These are phyloP conservation scores for Cyclotella sp. DNA, from an alignment of 108 stramenopile genomes.

Conservation along the genomic window DNA sequence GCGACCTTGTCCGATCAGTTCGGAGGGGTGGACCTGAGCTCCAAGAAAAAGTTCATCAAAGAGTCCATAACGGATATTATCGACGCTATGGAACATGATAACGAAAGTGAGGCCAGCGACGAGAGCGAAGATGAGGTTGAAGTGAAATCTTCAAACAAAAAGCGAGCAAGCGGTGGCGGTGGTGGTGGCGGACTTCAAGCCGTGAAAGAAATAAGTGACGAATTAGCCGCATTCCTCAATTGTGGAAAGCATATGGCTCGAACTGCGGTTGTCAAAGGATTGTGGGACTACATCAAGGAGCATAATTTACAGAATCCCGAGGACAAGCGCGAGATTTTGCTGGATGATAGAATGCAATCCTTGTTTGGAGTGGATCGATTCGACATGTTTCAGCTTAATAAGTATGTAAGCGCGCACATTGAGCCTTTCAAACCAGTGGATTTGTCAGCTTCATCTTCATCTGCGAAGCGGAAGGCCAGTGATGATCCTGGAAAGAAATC, in stretches of 20 bases:
- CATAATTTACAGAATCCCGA: constrained; percentile 89
- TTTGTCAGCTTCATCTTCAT: constrained; percentile 42
- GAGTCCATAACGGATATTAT: constrained; percentile 65
- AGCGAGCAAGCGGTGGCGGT: constrained; percentile 25
- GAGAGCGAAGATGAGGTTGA: constrained; percentile 40
- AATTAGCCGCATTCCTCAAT: constrained; percentile 72
- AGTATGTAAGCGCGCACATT: constrained; percentile 69
- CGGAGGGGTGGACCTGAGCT: constrained; percentile 62
- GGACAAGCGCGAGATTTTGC: constrained; percentile 79
- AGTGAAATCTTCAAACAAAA: constrained; percentile 50
- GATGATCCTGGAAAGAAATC: constrained; percentile 11
- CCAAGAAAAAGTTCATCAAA: constrained; percentile 72
- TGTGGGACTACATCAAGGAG: constrained; percentile 89
- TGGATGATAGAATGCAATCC: constrained; percentile 60
- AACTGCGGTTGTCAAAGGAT: constrained; percentile 77
- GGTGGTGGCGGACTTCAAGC: constrained; percentile 66
- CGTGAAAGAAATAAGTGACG: constrained; percentile 68
- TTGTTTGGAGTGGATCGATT: constrained; percentile 55
- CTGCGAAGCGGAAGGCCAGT: constrained; percentile 57
- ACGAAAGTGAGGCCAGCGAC: constrained; percentile 27
- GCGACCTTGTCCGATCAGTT: constrained; percentile 64
- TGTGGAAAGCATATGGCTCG: constrained; percentile 67
- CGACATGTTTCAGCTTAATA: constrained; percentile 50
- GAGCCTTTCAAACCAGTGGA: constrained; percentile 83
- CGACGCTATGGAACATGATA: constrained; percentile 50